phyloP scores from a whole-genome alignment of 2,329 filamentous ascomycete species.

The Ophiognomonia clavigignenti-juglandacearum region DNA sequence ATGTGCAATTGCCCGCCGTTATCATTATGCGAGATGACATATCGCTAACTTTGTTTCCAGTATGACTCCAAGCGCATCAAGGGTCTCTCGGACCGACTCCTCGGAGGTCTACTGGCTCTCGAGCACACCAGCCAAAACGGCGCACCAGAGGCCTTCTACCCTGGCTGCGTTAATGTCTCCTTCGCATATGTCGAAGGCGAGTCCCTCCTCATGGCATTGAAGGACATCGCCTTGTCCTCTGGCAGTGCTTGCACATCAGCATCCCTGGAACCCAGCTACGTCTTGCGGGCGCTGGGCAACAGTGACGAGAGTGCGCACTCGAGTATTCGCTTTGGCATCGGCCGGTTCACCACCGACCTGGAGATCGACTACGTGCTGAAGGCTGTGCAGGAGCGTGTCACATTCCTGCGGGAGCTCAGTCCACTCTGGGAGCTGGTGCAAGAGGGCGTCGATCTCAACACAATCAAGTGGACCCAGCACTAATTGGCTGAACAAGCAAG shows the following conservation, averaged over 20 bases:
- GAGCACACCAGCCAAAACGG: conserved; percentile 94
- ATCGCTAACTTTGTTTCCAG: conserved; percentile 41
- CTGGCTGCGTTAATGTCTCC: conserved; percentile 95
- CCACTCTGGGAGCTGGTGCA: conserved; percentile 97
- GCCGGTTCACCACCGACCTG: conserved; percentile 87
- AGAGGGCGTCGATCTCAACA: conserved; percentile 91
- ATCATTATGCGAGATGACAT: neutral
- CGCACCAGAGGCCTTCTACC: conserved; percentile 77
- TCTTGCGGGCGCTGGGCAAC: conserved; percentile 87
- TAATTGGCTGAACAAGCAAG: conserved; percentile 41
- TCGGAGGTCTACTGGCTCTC: conserved; percentile 76
- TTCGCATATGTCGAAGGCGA: conserved; percentile 98
- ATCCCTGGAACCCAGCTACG: conserved; percentile 93
- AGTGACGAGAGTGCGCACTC: conserved; percentile 97
- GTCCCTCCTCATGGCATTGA: conserved; percentile 94
- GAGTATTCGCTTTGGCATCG: conserved; percentile 96
- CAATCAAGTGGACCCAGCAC: conserved; percentile 98
- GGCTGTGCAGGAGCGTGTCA: conserved; percentile 84
- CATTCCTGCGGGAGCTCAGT: conserved; percentile 89
- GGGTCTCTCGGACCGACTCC: conserved; percentile 74
- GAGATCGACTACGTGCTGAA: conserved; percentile 98
- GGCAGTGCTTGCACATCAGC: conserved; percentile 96
- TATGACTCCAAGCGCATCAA: conserved; percentile 88
- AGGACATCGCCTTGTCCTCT: conserved; percentile 95
- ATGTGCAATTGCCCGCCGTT: conserved; percentile 39